phyloP scores from a whole-genome alignment of 805 yeast species.

The Hanseniaspora taiwanica region DNA sequence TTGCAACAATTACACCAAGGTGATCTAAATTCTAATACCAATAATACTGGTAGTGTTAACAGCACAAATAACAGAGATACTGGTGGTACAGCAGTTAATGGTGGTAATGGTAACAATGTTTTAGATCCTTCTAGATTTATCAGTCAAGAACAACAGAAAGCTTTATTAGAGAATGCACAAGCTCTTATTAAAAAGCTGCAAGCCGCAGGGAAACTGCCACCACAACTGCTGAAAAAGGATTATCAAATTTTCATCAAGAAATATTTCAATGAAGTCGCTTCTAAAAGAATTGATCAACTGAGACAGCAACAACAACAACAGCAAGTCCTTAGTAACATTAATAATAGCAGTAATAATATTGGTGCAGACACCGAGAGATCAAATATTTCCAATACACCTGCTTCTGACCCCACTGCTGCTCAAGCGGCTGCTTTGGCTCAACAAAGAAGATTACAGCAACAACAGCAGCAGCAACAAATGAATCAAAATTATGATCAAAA shows the following conservation, averaged over 20 bases:
- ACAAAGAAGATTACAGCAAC: slow-evolving; percentile 1
- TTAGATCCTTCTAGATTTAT: slow-evolving; percentile 4
- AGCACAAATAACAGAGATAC: background rate
- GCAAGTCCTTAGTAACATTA: background rate
- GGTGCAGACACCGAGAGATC: too few species aligned
- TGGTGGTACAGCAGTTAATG: slow-evolving; percentile 4
- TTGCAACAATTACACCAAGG: slow-evolving; percentile 10
- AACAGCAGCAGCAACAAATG: slow-evolving; percentile 3
- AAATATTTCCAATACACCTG: background rate
- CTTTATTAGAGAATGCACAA: slow-evolving; percentile 6
- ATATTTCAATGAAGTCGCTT: slow-evolving; percentile 6
- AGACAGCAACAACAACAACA: slow-evolving; percentile 7
- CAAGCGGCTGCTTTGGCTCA: slow-evolving; percentile 1
- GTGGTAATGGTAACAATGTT: slow-evolving; percentile 1
- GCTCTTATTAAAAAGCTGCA: slow-evolving; percentile 9
- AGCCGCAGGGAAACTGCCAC: slow-evolving; percentile 11
- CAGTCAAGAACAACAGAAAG: slow-evolving; percentile 19
- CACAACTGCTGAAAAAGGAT: slow-evolving; percentile 1
- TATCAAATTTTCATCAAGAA: slow-evolving; percentile 4
- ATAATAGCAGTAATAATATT: background rate
- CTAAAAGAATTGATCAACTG: slow-evolving; percentile 7
- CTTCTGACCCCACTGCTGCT: background rate
- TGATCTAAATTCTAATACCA: slow-evolving; percentile 1
- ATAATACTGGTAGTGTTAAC: background rate
- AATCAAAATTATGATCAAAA: background rate